phyloP scores from a whole-genome alignment of 441 rosid genomes.

The Euphorbia celastroides region DNA sequence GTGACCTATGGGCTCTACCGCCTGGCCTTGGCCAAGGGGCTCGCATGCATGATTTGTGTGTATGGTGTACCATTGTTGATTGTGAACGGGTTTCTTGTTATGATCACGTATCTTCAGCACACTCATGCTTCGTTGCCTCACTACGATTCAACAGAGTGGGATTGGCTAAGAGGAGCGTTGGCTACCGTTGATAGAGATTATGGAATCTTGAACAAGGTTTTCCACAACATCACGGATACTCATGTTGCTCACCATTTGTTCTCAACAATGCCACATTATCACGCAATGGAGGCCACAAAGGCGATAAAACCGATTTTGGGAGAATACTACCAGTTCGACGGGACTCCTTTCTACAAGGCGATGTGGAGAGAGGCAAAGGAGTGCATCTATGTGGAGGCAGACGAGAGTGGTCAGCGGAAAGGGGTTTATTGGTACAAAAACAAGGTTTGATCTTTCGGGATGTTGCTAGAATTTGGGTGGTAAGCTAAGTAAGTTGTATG shows the following conservation, averaged over 20 bases:
- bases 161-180: conserved; percentile 88
- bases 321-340: conserved; percentile 79
- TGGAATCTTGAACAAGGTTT: conserved; percentile 77
- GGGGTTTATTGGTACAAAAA: conserved; percentile 87
- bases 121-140: conserved; percentile 88
- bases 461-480: not conserved
- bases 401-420: conserved; percentile 50
- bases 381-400: conserved; percentile 76
- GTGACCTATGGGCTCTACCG: conserved; percentile 59
- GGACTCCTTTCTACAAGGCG: conserved; percentile 63
- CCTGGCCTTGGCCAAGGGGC: conserved; percentile 43
- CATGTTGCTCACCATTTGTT: conserved; percentile 91
- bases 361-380: conserved; percentile 91
- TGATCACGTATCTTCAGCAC: conserved; percentile 88
- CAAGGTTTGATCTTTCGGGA: conserved; percentile 30
- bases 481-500: conserved; percentile 14
- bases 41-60: conserved; percentile 57
- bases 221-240: conserved; percentile 89
- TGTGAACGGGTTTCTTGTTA: conserved; percentile 71
- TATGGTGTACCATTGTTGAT: conserved; percentile 76
- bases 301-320: conserved; percentile 78
- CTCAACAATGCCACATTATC: conserved; percentile 89
- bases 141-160: conserved; percentile 85
- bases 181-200: conserved; percentile 92
- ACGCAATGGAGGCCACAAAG: conserved; percentile 91